phyloP scores from a whole-genome alignment of 1,139 yeast species.

The Sugiyamaella pinicola region DNA sequence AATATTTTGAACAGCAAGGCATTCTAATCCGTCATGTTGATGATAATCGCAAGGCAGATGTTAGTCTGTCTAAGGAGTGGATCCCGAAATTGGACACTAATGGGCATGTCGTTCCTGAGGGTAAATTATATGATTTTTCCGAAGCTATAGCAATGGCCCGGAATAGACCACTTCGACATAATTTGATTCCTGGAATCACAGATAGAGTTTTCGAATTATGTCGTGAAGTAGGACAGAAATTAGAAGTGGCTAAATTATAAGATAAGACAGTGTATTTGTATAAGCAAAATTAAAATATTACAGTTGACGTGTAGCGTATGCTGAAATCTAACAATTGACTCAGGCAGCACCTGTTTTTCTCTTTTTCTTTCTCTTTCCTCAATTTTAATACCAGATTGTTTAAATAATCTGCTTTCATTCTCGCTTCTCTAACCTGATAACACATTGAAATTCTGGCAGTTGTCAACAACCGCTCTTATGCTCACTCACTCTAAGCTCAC shows the following conservation, averaged over 20 bases:
- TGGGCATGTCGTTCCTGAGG: slow-evolving; percentile 33
- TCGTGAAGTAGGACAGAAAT: slow-evolving; percentile 8
- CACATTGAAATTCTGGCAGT: too few species aligned
- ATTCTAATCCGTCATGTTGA: slow-evolving; percentile 34
- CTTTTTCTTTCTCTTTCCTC: too few species aligned
- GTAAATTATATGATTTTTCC: slow-evolving; percentile 37
- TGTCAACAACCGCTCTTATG: too few species aligned
- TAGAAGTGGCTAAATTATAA: slow-evolving; percentile 15
- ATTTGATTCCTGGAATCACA: slow-evolving; percentile 30
- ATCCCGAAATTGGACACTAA: slow-evolving; percentile 24
- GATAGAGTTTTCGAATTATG: slow-evolving; percentile 30
- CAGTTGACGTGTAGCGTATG: background rate
- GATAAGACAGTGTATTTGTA: background rate
- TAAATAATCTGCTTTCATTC: too few species aligned
- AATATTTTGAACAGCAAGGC: slow-evolving; percentile 42
- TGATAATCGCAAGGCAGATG: slow-evolving; percentile 23
- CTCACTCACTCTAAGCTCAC: too few species aligned
- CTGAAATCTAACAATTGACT: background rate
- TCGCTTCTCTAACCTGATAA: too few species aligned
- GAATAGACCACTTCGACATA: slow-evolving; percentile 34
- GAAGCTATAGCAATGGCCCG: slow-evolving; percentile 40
- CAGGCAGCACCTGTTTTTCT: too few species aligned
- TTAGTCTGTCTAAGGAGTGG: slow-evolving; percentile 31
- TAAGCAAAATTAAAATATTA: background rate
- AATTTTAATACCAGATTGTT: too few species aligned